Evolutionary conservation across 2,329 filamentous ascomycete genomes (phyloP).

Genomic region (Stagonosporopsis chrysanthemi): DNA sequence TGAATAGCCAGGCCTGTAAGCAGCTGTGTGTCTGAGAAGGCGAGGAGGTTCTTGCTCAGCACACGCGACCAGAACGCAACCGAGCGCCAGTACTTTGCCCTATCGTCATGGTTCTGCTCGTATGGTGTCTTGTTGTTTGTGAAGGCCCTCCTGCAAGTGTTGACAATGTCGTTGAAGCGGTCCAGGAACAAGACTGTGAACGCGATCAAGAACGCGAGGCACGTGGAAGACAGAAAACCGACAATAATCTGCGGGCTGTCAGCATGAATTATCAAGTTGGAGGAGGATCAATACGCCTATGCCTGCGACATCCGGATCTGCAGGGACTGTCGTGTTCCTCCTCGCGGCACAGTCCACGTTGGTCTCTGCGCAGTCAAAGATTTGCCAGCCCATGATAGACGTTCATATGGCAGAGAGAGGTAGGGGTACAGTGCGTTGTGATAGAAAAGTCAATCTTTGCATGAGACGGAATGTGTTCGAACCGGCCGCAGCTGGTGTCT

Average conservation of each 20-base stretch:
- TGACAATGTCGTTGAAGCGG: slow-evolving; percentile 31
- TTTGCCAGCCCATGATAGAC: slow-evolving; percentile 24
- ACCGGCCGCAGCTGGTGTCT: slow-evolving; percentile 2
- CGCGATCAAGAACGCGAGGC: slow-evolving; percentile 38
- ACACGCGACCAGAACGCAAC: slow-evolving; percentile 41
- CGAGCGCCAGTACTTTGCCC: slow-evolving; percentile 35
- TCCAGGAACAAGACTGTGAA: slow-evolving; percentile 42
- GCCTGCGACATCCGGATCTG: slow-evolving; percentile 43
- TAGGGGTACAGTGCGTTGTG: background rate
- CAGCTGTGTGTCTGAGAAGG: slow-evolving; percentile 42
- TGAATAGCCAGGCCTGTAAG: slow-evolving; percentile 43
- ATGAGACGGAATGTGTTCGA: background rate
- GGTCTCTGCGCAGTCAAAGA: slow-evolving; percentile 31
- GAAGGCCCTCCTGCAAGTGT: slow-evolving; percentile 24
- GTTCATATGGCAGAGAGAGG: background rate
- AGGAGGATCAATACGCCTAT: slow-evolving; percentile 29
- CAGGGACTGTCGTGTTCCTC: slow-evolving; percentile 23
- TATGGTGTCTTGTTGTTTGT: slow-evolving; percentile 24
- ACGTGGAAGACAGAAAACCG: slow-evolving; percentile 39
- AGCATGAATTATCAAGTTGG: background rate
- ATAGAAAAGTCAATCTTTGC: background rate
- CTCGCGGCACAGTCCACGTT: slow-evolving; percentile 20
- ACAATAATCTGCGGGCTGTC: slow-evolving; percentile 31
- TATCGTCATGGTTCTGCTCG: slow-evolving; percentile 14
- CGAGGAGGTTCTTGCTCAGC: slow-evolving; percentile 43